A percentile compares a stretch with the other conserved stretches of the same genome.
Evolutionary conservation across 495 filamentous ascomycete genomes (phyloP).

Genomic region (Penicillium silybi): DNA sequence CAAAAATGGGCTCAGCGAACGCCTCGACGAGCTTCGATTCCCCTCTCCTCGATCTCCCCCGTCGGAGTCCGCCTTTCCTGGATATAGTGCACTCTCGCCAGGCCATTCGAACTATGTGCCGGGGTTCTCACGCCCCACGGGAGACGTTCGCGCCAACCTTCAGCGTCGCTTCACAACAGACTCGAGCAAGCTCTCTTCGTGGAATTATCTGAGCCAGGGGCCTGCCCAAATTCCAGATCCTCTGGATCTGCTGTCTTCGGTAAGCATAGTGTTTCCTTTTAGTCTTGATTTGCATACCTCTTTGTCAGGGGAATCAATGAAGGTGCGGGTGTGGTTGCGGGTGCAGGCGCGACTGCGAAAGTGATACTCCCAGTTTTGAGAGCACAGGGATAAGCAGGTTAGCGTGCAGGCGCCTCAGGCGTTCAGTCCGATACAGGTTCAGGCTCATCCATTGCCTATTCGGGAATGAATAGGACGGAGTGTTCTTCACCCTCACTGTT

Average conservation of each 20-base stretch:
- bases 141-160: conserved; percentile 66
- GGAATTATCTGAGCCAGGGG: conserved; percentile 67
- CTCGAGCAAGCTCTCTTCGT: conserved; percentile 70
- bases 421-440: not conserved
- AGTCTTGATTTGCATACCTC: conserved; percentile 1
- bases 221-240: conserved; percentile 51
- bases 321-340: not conserved
- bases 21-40: conserved; percentile 74
- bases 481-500: not conserved
- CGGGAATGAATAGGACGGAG: not conserved
- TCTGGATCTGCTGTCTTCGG: conserved; percentile 54
- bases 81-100: conserved; percentile 66
- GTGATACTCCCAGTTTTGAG: not conserved
- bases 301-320: not conserved
- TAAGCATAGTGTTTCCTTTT: conserved; percentile 28
- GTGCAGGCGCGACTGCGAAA: not conserved
- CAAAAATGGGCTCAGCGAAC: conserved; percentile 60
- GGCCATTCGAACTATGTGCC: conserved; percentile 57
- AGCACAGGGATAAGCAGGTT: not conserved
- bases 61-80: conserved; percentile 65
- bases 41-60: conserved; percentile 68
- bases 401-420: not conserved
- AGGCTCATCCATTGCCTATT: not conserved
- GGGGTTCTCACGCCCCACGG: conserved; percentile 49
- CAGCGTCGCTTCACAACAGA: conserved; percentile 94